These are phyloP conservation scores for Mycena rosella DNA, from an alignment of 768 basidiomycete species.

Conservation along the genomic window DNA sequence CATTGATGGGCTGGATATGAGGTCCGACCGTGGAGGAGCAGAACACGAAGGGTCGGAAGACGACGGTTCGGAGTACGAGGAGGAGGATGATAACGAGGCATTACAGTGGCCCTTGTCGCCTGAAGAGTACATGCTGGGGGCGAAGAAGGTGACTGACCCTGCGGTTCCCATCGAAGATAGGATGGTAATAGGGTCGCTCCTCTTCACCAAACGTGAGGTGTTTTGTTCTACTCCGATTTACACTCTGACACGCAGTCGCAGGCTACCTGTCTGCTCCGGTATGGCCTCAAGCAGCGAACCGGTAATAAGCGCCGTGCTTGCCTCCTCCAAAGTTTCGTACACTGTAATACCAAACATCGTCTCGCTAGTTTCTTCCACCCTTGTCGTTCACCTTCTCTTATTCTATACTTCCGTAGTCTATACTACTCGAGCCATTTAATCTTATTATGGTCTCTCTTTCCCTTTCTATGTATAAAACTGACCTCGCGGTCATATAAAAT, in stretches of 20 bases:
- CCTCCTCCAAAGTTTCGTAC: too few species aligned
- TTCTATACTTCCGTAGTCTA: too few species aligned
- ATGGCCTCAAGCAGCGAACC: too few species aligned
- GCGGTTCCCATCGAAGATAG: neutral
- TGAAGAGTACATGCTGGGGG: neutral
- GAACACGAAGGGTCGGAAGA: neutral
- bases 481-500: too few species aligned
- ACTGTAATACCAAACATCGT: too few species aligned
- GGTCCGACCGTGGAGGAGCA: too few species aligned
- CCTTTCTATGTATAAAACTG: too few species aligned
- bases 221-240: constrained; percentile 4
- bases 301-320: too few species aligned
- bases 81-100: neutral
- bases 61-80: neutral
- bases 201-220: neutral
- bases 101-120: neutral
- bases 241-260: constrained; percentile 3
- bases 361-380: too few species aligned
- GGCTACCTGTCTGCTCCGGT: neutral
- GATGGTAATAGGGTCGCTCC: neutral
- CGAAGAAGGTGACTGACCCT: neutral
- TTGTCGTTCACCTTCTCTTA: too few species aligned
- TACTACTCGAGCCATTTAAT: too few species aligned
- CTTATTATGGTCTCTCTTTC: too few species aligned
- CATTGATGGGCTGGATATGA: neutral